These are phyloP conservation scores for Mycosphaerelloides madeirae DNA, from an alignment of 2,329 filamentous ascomycete species.

Conservation along the genomic window DNA sequence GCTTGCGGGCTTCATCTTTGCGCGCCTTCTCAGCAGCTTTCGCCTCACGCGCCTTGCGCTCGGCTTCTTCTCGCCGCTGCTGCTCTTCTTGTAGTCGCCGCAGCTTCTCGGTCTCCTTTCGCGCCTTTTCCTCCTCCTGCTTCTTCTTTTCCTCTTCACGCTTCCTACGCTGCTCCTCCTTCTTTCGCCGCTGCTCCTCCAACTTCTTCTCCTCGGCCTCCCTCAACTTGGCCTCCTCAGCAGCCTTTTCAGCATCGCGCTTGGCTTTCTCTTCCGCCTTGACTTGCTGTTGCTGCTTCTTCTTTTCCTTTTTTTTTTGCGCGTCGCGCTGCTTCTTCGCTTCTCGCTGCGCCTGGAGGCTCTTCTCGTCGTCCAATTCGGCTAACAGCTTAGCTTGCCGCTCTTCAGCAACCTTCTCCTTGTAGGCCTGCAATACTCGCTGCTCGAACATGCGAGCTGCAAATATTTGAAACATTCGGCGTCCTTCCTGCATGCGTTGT, in stretches of 20 bases:
- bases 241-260: conserved; percentile 82
- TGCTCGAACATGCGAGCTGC: conserved; percentile 99
- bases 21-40: conserved; percentile 79
- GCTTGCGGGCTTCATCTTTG: conserved; percentile 66
- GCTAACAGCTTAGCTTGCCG: conserved; percentile 86
- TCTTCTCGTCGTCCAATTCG: conserved; percentile 81
- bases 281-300: conserved; percentile 78
- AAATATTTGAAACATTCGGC: conserved; percentile 99
- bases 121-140: conserved; percentile 79
- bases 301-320: conserved; percentile 92
- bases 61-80: conserved; percentile 76
- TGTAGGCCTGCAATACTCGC: conserved; percentile 91
- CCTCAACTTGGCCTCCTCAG: conserved; percentile 72
- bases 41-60: conserved; percentile 75
- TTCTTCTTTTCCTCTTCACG: conserved; percentile 85
- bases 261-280: conserved; percentile 87
- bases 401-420: conserved; percentile 91
- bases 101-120: conserved; percentile 80
- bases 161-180: conserved; percentile 87
- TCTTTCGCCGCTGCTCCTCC: conserved; percentile 74
- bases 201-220: conserved; percentile 72
- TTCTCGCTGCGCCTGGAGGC: conserved; percentile 70
- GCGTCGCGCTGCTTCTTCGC: conserved; percentile 92
- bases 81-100: conserved; percentile 76
- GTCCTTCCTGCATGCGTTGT: conserved; percentile 97